Evolutionary conservation across 2,329 filamentous ascomycete genomes (phyloP), one percentile per base, ranked within the genome.

Genomic region (Raffaelea ambrosiae): DNA sequence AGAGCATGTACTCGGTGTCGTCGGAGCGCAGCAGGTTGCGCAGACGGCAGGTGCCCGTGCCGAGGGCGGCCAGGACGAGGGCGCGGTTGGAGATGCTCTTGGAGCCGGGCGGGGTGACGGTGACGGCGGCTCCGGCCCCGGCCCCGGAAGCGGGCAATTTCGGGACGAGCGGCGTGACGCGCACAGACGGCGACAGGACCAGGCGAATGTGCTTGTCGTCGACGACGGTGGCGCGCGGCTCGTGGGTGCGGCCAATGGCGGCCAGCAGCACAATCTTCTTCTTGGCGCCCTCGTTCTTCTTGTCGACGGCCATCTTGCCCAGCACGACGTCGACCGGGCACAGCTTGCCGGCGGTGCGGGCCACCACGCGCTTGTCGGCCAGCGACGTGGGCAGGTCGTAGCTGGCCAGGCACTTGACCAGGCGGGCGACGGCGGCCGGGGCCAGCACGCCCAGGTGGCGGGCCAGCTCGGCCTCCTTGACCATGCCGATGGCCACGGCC

Each of bases 61-160:
- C 89, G 29, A 98, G 81, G 13, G 93, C 93, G 40, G 93, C 93
- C 45, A 98, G 76, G n/a, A 98, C 81, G 36, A 98, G 77, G 31
- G 94, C 91, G 40, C 93, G 81, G 66, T 98, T 98, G 1, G 93
- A 98, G 50, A 98, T 89, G 65, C 90, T 96, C 72, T 98, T 98
- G 19, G 93, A 97, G 41, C 93, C 93, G 2, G 93, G 93, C 20
- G 93, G 93, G 3, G 81, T 86, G 57, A 95, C 90, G 33, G 82
- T 82, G 35, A 90, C 81, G 38, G 47, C 19, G 11, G 26, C 26
- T 29, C 7, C 26, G 5, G 26, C 5, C 7, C 13, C 26, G 13
- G 26, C 26, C 26, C 7, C 5, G 35, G 35, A 20, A 9, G 39
- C 26, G 81, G 18, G 72, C 20, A 70, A 69, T 31, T 72, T 66